phyloP scores from a whole-genome alignment of 2,329 filamentous ascomycete species.

The Apiospora pterosperma region DNA sequence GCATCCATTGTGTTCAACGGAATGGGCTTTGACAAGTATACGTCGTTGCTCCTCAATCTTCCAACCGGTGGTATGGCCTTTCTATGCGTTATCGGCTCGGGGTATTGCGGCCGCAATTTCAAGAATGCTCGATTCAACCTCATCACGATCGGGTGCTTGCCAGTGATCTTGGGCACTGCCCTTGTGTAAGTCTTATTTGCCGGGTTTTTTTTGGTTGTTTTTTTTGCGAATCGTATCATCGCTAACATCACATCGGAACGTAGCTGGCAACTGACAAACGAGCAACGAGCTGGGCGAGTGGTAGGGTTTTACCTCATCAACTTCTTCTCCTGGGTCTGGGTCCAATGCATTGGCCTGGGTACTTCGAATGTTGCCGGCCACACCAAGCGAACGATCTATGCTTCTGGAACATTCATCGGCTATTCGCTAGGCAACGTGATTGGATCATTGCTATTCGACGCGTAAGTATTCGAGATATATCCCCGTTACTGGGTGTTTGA shows the following conservation, averaged over 20 bases:
- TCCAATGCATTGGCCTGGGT: conserved; percentile 27
- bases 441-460: conserved; percentile 29
- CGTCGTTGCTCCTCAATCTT: conserved; percentile 30
- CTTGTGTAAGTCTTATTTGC: conserved; percentile 10
- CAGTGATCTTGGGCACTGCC: conserved; percentile 25
- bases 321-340: conserved; percentile 27
- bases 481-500: background rate
- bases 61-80: conserved; percentile 29
- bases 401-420: conserved; percentile 27
- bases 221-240: too few relatives aligned
- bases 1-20: conserved; percentile 30
- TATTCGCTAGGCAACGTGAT: conserved; percentile 32
- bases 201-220: background rate
- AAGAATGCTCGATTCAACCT: conserved; percentile 24
- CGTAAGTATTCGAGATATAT: conserved; percentile 12
- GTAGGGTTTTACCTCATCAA: conserved; percentile 27
- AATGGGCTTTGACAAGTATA: conserved; percentile 30
- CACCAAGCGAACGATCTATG: conserved; percentile 29
- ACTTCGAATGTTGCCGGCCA: conserved; percentile 30
- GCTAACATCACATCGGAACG: background rate
- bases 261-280: conserved; percentile 21
- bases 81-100: conserved; percentile 25
- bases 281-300: conserved; percentile 20
- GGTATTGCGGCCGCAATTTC: conserved; percentile 22
- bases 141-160: conserved; percentile 21